These are phyloP conservation scores for Inga laurina DNA, from an alignment of 306 rosid species.

Conservation along the genomic window DNA sequence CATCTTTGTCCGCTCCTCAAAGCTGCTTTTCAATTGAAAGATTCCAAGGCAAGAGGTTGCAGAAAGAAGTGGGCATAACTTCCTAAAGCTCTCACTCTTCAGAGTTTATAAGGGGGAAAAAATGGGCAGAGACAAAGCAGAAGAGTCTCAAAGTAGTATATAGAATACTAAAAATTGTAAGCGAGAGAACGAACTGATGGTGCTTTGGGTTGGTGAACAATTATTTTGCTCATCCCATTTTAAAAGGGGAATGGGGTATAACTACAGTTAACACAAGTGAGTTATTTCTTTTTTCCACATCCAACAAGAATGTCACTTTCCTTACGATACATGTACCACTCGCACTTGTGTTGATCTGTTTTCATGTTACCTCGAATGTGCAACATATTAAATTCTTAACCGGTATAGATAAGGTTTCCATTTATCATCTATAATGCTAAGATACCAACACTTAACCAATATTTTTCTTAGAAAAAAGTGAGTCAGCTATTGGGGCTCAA, in stretches of 20 bases:
- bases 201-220: not conserved
- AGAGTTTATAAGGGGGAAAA: not conserved
- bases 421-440: not conserved
- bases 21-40: not conserved
- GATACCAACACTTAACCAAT: not conserved
- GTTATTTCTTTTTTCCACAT: not conserved
- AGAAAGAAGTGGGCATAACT: constrained; percentile 13
- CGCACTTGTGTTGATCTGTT: not conserved
- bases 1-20: constrained; percentile 36
- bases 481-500: too few relatives aligned
- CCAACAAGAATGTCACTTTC: constrained; percentile 6
- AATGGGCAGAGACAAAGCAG: not conserved
- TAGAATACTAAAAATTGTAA: not conserved
- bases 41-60: constrained; percentile 13
- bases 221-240: not conserved
- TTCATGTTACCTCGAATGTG: constrained; percentile 22
- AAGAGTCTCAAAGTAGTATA: not conserved
- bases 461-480: not conserved
- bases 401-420: not conserved
- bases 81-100: not conserved
- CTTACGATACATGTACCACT: not conserved
- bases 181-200: not conserved
- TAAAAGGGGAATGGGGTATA: not conserved
- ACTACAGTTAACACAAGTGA: not conserved
- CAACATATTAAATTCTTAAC: constrained; percentile 11